phyloP scores from a whole-genome alignment of 2,329 filamentous ascomycete species.

The Fusarium illudens region DNA sequence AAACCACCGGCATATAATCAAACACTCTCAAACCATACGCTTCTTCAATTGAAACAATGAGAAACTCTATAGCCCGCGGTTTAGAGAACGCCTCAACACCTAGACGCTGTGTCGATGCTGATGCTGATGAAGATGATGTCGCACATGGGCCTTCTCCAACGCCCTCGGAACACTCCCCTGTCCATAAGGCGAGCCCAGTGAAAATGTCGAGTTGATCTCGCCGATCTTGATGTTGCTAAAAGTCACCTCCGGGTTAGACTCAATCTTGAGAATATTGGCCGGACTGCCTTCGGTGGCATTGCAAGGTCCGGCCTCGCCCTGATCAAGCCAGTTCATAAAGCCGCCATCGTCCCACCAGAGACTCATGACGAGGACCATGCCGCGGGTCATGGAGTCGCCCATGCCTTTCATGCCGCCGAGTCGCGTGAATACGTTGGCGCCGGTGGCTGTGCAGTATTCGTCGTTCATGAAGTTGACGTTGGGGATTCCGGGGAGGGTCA shows the following conservation, averaged over 20 bases:
- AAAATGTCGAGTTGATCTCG: conserved; percentile 62
- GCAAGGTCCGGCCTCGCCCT: conserved; percentile 59
- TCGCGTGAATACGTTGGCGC: conserved; percentile 44
- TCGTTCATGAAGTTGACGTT: conserved; percentile 51
- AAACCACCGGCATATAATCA: too few species aligned
- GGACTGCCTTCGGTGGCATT: conserved; percentile 62
- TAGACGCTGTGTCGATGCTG: neutral
- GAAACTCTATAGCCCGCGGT: too few species aligned
- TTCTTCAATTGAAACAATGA: too few species aligned
- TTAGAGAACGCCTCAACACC: neutral
- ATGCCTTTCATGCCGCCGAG: conserved; percentile 55
- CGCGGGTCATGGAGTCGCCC: conserved; percentile 55
- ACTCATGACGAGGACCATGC: conserved; percentile 61
- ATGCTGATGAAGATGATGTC: conserved; percentile 11
- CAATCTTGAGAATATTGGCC: conserved; percentile 54
- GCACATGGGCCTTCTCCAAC: conserved; percentile 1
- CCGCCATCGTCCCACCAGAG: conserved; percentile 63
- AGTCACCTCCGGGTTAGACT: conserved; percentile 59
- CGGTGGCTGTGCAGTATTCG: conserved; percentile 46
- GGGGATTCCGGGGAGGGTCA: conserved; percentile 35
- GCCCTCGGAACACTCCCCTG: neutral
- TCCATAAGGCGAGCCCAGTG: neutral
- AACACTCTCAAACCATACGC: too few species aligned
- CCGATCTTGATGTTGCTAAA: conserved; percentile 68
- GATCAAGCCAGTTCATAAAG: conserved; percentile 63